Conservation (phyloP, 306 rosid genomes). For the Vigna angularis region DNA sequence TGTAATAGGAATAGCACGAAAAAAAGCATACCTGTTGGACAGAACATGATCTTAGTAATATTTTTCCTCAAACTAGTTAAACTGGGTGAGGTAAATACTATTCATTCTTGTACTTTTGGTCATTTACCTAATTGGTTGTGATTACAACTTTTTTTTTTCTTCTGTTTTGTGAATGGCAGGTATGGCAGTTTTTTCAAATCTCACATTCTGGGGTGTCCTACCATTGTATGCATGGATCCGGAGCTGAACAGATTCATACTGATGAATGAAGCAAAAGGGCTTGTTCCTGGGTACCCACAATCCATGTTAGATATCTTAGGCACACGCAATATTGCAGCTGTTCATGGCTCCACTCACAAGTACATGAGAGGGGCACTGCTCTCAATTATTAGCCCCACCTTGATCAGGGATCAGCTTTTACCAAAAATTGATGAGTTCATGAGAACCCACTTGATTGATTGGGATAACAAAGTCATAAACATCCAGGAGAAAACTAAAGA, state of each 20-base stretch:
- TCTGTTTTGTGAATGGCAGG: constrained; percentile 53
- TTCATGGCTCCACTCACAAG: constrained; percentile 96
- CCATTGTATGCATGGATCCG: constrained; percentile 97
- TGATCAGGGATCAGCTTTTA: constrained; percentile 74
- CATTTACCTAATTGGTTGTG: constrained; percentile 37
- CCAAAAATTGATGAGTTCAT: constrained; percentile 88
- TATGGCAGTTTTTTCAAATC: constrained; percentile 97
- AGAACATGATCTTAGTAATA: constrained; percentile 20
- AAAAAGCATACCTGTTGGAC: not conserved
- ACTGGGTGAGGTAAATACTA: constrained; percentile 41
- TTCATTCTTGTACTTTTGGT: constrained; percentile 42
- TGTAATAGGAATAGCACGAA: not conserved
- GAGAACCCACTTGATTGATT: constrained; percentile 71
- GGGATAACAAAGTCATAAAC: constrained; percentile 77
- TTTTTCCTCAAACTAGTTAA: constrained; percentile 42
- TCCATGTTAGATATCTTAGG: constrained; percentile 97
- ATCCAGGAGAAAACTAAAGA: constrained; percentile 92
- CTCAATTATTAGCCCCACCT: constrained; percentile 77
- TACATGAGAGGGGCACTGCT: constrained; percentile 93
- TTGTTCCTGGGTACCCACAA: constrained; percentile 97
- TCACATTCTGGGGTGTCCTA: constrained; percentile 96
- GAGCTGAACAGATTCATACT: constrained; percentile 84
- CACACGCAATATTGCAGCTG: constrained; percentile 95
- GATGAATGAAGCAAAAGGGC: constrained; percentile 93
- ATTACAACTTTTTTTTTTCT: constrained; percentile 32